Conservation (phyloP, 177 flowering plant genomes). For the Telopea speciosissima region DNA sequence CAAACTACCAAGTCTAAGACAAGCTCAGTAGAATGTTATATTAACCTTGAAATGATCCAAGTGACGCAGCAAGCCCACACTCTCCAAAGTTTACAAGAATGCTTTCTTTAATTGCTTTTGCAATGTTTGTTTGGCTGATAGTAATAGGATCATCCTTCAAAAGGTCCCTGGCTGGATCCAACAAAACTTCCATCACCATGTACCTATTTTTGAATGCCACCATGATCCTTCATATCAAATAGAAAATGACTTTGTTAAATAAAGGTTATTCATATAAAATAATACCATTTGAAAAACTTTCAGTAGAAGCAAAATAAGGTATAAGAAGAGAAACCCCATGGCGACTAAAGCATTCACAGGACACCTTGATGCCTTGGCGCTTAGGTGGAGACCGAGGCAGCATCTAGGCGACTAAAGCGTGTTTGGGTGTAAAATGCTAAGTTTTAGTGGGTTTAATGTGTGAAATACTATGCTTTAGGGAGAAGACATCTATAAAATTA, state of each 20-base stretch:
- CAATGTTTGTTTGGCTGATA: constrained; percentile 49
- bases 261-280: not conserved
- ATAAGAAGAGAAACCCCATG: not conserved
- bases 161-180: constrained; percentile 61
- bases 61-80: constrained; percentile 79
- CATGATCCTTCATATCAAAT: constrained; percentile 31
- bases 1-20: not conserved
- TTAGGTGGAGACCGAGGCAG: too few species aligned
- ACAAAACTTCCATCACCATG: constrained; percentile 77
- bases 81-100: constrained; percentile 79
- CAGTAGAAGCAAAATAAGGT: not conserved
- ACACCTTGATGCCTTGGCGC: too few species aligned
- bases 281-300: not conserved
- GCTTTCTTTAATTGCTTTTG: constrained; percentile 74
- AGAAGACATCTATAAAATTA: too few species aligned
- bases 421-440: too few species aligned
- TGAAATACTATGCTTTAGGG: too few species aligned
- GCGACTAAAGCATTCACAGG: too few species aligned
- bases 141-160: constrained; percentile 52
- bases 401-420: too few species aligned
- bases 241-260: not conserved
- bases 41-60: constrained; percentile 66
- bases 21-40: not conserved
- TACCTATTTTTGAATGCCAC: constrained; percentile 84
- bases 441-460: too few species aligned